Percentiles rank a stretch among this genome's conserved stretches.
phyloP scores from a whole-genome alignment of 257 asterid species.

The Perilla frutescens region DNA sequence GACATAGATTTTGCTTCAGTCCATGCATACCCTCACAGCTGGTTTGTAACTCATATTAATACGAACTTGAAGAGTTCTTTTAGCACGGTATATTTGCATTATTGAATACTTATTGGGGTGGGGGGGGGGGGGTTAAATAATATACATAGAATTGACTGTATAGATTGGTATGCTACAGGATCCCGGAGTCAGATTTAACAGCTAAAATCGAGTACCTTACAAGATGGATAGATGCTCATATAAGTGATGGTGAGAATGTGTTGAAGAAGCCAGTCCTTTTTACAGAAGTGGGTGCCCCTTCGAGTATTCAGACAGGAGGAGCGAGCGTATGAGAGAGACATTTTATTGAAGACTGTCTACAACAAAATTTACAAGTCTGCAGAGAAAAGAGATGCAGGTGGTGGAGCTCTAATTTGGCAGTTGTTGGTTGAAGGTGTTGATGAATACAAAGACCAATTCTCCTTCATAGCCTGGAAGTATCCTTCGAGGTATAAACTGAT shows the following conservation, averaged over 20 bases:
- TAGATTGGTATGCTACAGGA: constrained; percentile 19
- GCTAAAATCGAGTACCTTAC: constrained; percentile 35
- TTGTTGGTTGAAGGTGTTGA: constrained; percentile 42
- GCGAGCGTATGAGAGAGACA: constrained; percentile 33
- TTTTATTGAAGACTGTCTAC: constrained; percentile 30
- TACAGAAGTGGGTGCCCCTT: constrained; percentile 38
- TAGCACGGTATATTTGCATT: no score
- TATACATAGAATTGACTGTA: neutral
- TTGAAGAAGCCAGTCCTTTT: constrained; percentile 40
- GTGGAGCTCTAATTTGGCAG: constrained; percentile 42
- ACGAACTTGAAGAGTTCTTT: no score
- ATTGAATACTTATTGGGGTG: no score
- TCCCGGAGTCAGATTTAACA: constrained; percentile 31
- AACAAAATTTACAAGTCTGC: constrained; percentile 36
- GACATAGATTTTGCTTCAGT: constrained; percentile 69
- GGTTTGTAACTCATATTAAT: constrained; percentile 37
- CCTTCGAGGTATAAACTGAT: constrained; percentile 38
- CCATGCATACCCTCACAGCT: constrained; percentile 69
- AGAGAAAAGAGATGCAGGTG: constrained; percentile 35
- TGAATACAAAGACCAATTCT: constrained; percentile 33
- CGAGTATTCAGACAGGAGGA: constrained; percentile 23
- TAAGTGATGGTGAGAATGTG: constrained; percentile 38
- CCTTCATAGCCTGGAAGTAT: constrained; percentile 32
- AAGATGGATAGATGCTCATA: constrained; percentile 37
- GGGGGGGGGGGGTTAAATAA: no score